Evolutionary conservation across 208 protist genomes (phyloP).

Genomic region (Novymonas esmeraldas): DNA sequence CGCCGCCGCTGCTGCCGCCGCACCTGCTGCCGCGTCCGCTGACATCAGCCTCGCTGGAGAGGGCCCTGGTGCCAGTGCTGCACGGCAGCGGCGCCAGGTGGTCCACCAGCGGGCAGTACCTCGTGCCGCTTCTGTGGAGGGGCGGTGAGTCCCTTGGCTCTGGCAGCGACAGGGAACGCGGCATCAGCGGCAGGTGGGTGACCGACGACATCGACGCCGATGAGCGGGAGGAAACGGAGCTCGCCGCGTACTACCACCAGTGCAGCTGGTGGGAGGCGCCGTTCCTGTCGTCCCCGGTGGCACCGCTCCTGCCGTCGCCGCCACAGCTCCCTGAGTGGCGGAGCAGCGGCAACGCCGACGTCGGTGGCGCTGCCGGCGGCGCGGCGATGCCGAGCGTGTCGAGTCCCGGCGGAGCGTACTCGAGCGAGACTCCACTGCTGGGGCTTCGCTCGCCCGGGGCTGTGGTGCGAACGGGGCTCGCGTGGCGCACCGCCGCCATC

Average conservation of each 20-base stretch:
- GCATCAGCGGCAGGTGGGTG: conserved; percentile 1
- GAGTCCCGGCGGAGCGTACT: not conserved
- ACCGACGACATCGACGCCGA: conserved; percentile 38
- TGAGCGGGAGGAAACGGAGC: conserved; percentile 37
- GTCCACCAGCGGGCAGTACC: conserved; percentile 3
- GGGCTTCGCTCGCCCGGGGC: not conserved
- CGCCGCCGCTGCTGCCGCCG: not conserved
- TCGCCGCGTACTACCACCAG: conserved; percentile 31
- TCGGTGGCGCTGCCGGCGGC: not conserved
- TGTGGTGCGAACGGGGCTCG: conserved; percentile 18
- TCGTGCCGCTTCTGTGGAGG: conserved; percentile 1
- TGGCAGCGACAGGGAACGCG: not conserved
- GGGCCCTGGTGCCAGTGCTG: conserved; percentile 1
- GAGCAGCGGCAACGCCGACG: not conserved
- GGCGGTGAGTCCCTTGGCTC: not conserved
- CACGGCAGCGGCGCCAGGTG: too few species aligned
- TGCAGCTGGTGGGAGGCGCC: conserved; percentile 20
- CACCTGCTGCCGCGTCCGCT: not conserved
- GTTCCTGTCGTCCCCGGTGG: not conserved
- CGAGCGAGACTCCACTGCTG: not conserved
- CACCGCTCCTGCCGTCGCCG: not conserved
- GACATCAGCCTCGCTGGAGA: conserved; percentile 7
- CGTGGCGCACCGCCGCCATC: conserved; percentile 38
- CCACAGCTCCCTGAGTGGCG: not conserved
- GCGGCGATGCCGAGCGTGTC: not conserved